These are phyloP conservation scores for Phoenix roebelenii DNA, from an alignment of 176 grass and related monocot genomes.

Conservation along the genomic window DNA sequence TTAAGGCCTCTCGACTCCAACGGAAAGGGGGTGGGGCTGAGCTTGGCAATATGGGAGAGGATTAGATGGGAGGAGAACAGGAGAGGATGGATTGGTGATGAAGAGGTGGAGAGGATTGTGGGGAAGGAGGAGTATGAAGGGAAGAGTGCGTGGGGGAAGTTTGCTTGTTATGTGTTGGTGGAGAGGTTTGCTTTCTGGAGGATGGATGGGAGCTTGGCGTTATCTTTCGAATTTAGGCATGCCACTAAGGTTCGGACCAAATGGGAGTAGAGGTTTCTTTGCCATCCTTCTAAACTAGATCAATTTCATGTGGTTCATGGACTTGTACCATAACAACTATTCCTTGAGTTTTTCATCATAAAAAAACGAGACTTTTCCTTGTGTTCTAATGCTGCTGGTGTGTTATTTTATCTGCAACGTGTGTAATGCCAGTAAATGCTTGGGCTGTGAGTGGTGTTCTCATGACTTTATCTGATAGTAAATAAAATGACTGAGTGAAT, in stretches of 20 bases:
- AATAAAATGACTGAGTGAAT: too few species aligned
- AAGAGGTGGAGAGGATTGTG: constrained; percentile 1
- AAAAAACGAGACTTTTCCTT: too few species aligned
- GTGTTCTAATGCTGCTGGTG: too few species aligned
- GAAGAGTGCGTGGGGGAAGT: constrained; percentile 1
- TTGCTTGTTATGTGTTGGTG: constrained; percentile 18
- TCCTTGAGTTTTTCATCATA: too few species aligned
- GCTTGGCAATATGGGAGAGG: constrained; percentile 35
- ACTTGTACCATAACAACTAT: too few species aligned
- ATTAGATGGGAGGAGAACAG: constrained; percentile 26
- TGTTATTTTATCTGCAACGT: too few species aligned
- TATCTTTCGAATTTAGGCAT: constrained; percentile 32
- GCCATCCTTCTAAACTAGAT: too few species aligned
- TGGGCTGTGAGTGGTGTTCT: too few species aligned
- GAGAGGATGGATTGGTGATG: constrained; percentile 29
- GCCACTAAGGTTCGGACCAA: constrained; percentile 16
- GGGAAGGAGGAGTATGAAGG: not conserved
- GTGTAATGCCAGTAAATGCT: too few species aligned
- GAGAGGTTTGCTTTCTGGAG: constrained; percentile 34
- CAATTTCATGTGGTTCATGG: too few species aligned
- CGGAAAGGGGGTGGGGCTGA: constrained; percentile 13
- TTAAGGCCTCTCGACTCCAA: not conserved
- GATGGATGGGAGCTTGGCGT: constrained; percentile 19
- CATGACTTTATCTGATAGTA: too few species aligned
- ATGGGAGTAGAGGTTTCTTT: not conserved